These are phyloP conservation scores for Lactarius psammicola DNA, from an alignment of 768 basidiomycete species.

Conservation along the genomic window DNA sequence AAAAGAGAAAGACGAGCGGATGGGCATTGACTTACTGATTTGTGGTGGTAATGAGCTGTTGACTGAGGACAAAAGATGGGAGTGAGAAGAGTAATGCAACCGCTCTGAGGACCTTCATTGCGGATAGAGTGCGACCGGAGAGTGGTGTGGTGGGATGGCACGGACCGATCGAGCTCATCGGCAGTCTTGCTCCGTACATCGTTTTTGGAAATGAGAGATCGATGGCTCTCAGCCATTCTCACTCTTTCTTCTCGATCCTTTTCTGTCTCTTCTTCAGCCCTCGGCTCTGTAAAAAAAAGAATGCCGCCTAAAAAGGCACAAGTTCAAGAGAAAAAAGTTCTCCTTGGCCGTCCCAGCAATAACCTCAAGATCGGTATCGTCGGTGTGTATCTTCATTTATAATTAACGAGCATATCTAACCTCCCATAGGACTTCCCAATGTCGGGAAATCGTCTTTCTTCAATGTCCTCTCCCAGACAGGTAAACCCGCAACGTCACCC, in stretches of 20 bases:
- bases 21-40: constrained; percentile 43
- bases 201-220: constrained; percentile 29
- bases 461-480: constrained; percentile 91
- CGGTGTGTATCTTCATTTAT: constrained; percentile 52
- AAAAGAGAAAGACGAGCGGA: constrained; percentile 12
- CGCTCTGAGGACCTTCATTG: constrained; percentile 23
- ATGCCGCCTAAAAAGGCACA: constrained; percentile 93
- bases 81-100: constrained; percentile 27
- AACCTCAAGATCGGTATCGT: constrained; percentile 99
- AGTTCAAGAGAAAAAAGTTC: constrained; percentile 73
- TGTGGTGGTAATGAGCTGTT: constrained; percentile 49
- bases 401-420: constrained; percentile 1
- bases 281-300: constrained; percentile 50
- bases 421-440: constrained; percentile 75
- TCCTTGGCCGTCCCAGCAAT: constrained; percentile 91
- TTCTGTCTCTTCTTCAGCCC: constrained; percentile 40
- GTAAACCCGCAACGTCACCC: constrained; percentile 41
- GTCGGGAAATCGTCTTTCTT: constrained; percentile 99
- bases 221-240: constrained; percentile 24
- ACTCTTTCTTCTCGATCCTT: constrained; percentile 31
- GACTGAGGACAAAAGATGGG: constrained; percentile 27
- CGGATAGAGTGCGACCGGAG: constrained; percentile 25
- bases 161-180: neutral
- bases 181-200: neutral
- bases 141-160: constrained; percentile 19